A percentile compares a stretch with the other conserved stretches of the same genome.
phyloP scores from a whole-genome alignment of 805 yeast species.

The Candida quercuum region DNA sequence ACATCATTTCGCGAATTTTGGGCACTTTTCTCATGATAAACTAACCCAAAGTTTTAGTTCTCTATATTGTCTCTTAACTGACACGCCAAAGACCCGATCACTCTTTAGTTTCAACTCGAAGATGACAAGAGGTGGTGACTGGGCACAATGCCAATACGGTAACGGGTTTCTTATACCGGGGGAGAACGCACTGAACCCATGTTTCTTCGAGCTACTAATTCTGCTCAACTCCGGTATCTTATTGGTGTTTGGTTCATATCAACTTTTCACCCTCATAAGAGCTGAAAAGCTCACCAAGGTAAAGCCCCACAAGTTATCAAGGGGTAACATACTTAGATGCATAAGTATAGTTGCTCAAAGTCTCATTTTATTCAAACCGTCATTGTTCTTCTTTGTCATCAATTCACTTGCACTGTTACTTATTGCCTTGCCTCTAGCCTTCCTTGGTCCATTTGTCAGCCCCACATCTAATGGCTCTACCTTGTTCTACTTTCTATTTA shows the following conservation, averaged over 20 bases:
- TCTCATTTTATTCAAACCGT: constrained; percentile 2
- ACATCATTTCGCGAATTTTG: no score
- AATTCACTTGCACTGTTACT: constrained; percentile 15
- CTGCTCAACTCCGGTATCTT: constrained; percentile 8
- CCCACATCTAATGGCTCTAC: constrained; percentile 59
- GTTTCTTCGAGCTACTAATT: constrained; percentile 15
- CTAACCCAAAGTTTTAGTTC: no score
- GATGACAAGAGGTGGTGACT: no score
- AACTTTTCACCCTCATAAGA: constrained; percentile 7
- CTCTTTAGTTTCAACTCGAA: no score
- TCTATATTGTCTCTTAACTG: no score
- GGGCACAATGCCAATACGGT: constrained; percentile 7
- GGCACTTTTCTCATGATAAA: no score
- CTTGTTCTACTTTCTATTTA: constrained; percentile 70
- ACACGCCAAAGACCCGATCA: no score
- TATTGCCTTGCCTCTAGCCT: constrained; percentile 37
- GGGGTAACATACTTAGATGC: constrained; percentile 10
- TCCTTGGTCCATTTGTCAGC: constrained; percentile 36
- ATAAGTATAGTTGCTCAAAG: constrained; percentile 9
- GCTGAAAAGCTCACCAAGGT: constrained; percentile 11
- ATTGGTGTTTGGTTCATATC: constrained; percentile 12
- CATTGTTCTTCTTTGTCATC: constrained; percentile 1
- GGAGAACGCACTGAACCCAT: constrained; percentile 23
- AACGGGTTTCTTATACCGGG: constrained; percentile 14
- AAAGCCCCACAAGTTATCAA: constrained; percentile 9